Evolutionary conservation across 108 stramenopile species (phyloP), one percentile per base, ranked within the genome.

Genomic region (Cyclostephanos tholiformis): DNA sequence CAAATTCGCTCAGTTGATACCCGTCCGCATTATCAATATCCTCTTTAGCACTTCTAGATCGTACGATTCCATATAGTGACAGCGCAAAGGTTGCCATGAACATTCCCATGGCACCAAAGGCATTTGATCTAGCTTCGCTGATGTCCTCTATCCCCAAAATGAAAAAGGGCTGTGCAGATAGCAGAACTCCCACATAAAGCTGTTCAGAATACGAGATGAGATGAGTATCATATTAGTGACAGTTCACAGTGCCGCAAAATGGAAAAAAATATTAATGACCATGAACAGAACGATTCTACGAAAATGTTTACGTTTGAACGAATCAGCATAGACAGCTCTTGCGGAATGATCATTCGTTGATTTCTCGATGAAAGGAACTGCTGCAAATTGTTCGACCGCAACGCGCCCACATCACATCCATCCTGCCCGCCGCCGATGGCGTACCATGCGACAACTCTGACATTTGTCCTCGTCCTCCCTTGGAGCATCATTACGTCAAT

Each of bases 31-130:
- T 57, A 61, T 72, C 58, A 11, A 61, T 64, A 10, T 82, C 72
- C 14, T 78, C 77, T 41, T 61, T 48, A 6, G 77, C 67, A 25
- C 67, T 36, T 16, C 35, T 52, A 12, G 72, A 52, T 74, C 73
- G 41, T 35, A 65, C 25, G 17, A 82, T 61, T 63, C 81, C 81
- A 61, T 67, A 77, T 8, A 82, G 13, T 41, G 81, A 82, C 23
- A 79, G 35, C 20, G n/a, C 76, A 67, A 95, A 91, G 7, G 89
- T 87, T 29, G 82, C 74, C 16, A 88, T 58, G 79, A 95, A 95
- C 79, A 88, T 90, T 44, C 87, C 87, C 83, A 83, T 88, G 32
- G 89, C 94, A 11, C 94, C 94, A 71, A 88, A 92, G 17, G 94
- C 94, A 72, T 75, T 90, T 30, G 69, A 71, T 76, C 81, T 82